Evolutionary conservation across 257 asterid genomes (phyloP).

Genomic region (Penstemon eatonii): DNA sequence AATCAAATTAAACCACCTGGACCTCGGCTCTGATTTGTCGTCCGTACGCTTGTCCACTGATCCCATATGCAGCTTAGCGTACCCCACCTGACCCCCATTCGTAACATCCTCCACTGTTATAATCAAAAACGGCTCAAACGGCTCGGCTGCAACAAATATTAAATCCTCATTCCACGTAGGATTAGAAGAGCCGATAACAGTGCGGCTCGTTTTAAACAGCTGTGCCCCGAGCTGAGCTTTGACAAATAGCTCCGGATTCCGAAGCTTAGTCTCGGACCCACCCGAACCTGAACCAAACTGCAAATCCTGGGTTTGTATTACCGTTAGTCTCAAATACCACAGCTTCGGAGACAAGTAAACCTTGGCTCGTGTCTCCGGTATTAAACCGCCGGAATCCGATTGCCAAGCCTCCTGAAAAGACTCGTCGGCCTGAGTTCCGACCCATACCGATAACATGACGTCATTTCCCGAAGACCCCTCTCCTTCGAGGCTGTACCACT

Average conservation of each 20-base stretch:
- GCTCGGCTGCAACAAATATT: conserved; percentile 89
- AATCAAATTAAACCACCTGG: conserved; percentile 80
- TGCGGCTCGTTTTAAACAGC: conserved; percentile 82
- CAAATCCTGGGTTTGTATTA: conserved; percentile 95
- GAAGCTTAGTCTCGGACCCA: conserved; percentile 52
- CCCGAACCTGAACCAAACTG: conserved; percentile 62
- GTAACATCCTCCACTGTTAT: conserved; percentile 73
- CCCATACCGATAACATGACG: conserved; percentile 86
- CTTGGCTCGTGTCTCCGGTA: conserved; percentile 94
- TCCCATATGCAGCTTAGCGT: conserved; percentile 64
- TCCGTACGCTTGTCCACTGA: conserved; percentile 76
- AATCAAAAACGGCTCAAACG: conserved; percentile 81
- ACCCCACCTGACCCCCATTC: conserved; percentile 57
- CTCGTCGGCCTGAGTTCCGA: conserved; percentile 90
- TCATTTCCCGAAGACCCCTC: conserved; percentile 62
- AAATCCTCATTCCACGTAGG: conserved; percentile 95
- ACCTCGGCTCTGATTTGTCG: conserved; percentile 72
- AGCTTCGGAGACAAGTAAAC: conserved; percentile 93
- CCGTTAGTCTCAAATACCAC: conserved; percentile 95
- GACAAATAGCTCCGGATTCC: conserved; percentile 67
- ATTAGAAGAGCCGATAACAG: conserved; percentile 44
- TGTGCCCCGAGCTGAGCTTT: conserved; percentile 90
- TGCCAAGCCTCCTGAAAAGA: conserved; percentile 98
- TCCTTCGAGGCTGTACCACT: conserved; percentile 82
- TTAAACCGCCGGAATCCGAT: conserved; percentile 89